phyloP scores from a whole-genome alignment of 2,329 filamentous ascomycete genomes.

The Aspergillus tamarii region DNA sequence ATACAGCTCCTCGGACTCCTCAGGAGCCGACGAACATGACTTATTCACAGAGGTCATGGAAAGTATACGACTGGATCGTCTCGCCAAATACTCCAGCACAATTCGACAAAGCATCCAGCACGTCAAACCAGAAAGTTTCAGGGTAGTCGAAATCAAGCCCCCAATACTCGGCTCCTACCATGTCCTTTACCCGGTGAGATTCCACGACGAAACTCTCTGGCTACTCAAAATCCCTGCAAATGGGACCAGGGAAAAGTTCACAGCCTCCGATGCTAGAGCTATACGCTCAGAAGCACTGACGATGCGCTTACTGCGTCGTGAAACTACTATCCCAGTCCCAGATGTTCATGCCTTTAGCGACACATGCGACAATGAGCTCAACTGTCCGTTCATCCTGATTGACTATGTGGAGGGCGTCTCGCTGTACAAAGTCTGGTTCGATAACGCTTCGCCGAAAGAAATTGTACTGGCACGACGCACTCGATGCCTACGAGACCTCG shows the following conservation, averaged over 20 bases:
- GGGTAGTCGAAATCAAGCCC: not conserved
- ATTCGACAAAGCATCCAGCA: not conserved
- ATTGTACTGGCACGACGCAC: conserved; percentile 8
- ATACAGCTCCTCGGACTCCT: not conserved
- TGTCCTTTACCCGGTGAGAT: not conserved
- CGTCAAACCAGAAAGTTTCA: not conserved
- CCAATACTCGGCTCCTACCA: conserved; percentile 4
- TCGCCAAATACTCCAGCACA: not conserved
- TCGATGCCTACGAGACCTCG: conserved; percentile 21
- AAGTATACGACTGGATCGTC: not conserved
- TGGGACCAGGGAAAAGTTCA: not conserved
- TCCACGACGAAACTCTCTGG: not conserved
- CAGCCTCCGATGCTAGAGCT: not conserved
- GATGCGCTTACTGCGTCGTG: conserved; percentile 32
- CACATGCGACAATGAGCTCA: conserved; percentile 20
- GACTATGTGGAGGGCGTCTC: conserved; percentile 26
- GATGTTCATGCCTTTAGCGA: conserved; percentile 31
- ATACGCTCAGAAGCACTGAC: conserved; percentile 29
- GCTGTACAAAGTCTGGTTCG: conserved; percentile 33
- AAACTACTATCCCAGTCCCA: conserved; percentile 37
- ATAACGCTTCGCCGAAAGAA: not conserved
- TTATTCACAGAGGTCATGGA: not conserved
- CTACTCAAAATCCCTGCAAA: not conserved
- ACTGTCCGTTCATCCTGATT: conserved; percentile 33
- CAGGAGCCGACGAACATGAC: not conserved